Percentiles rank a stretch among this genome's conserved stretches.
These are phyloP conservation scores for Dothiorella sarmentorum DNA, from an alignment of 2,329 filamentous ascomycete species.

Conservation along the genomic window DNA sequence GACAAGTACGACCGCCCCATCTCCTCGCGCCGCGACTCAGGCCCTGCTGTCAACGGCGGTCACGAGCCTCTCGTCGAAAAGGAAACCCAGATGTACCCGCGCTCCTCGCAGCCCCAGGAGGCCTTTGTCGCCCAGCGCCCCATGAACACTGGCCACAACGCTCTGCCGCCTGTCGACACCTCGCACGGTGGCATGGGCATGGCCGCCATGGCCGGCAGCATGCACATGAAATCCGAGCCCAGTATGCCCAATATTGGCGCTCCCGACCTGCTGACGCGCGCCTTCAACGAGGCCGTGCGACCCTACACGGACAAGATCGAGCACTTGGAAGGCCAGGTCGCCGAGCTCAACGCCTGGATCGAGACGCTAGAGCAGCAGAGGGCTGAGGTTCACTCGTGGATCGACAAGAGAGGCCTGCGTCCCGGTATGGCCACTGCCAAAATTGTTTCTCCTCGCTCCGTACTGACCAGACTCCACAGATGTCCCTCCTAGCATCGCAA, in stretches of 20 bases:
- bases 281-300: conserved; percentile 52
- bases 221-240: conserved; percentile 35
- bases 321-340: conserved; percentile 49
- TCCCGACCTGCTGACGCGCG: conserved; percentile 50
- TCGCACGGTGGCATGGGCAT: conserved; percentile 23
- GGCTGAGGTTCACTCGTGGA: conserved; percentile 52
- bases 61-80: conserved; percentile 30
- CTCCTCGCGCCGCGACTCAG: conserved; percentile 36
- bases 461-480: conserved; percentile 35
- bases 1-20: conserved; percentile 38
- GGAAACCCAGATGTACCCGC: conserved; percentile 43
- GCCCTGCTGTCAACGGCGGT: conserved; percentile 26
- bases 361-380: conserved; percentile 51
- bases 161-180: conserved; percentile 26
- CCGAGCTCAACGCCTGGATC: conserved; percentile 49
- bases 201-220: conserved; percentile 12
- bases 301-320: conserved; percentile 54
- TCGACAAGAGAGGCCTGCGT: conserved; percentile 53
- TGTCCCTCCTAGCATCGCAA: conserved; percentile 50
- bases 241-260: conserved; percentile 36
- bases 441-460: background rate
- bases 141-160: conserved; percentile 19
- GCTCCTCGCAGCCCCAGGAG: conserved; percentile 42
- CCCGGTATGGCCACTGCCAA: conserved; percentile 41
- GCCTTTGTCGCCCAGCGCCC: conserved; percentile 24